phyloP scores from a whole-genome alignment of 768 basidiomycete species.

The Macrocybe gigantea region DNA sequence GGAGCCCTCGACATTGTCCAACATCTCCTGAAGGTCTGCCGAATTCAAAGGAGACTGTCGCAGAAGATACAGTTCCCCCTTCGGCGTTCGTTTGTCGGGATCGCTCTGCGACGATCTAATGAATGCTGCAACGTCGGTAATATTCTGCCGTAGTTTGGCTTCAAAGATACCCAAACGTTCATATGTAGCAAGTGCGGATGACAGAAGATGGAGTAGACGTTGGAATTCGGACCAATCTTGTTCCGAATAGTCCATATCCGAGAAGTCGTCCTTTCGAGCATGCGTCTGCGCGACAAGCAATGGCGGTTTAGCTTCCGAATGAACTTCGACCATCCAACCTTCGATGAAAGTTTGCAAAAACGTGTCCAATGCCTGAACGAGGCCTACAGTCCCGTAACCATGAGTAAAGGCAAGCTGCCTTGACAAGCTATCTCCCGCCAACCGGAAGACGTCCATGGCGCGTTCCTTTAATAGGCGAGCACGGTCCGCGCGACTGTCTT shows the following conservation, averaged over 20 bases:
- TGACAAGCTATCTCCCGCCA: conserved; percentile 74
- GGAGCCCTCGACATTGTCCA: conserved; percentile 27
- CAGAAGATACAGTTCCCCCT: conserved; percentile 68
- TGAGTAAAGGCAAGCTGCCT: conserved; percentile 81
- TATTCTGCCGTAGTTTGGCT: conserved; percentile 49
- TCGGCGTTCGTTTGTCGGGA: conserved; percentile 48
- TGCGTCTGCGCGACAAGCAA: conserved; percentile 20
- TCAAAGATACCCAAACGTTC: conserved; percentile 71
- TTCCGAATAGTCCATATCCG: conserved; percentile 79
- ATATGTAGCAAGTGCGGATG: conserved; percentile 68
- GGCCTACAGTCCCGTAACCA: conserved; percentile 75
- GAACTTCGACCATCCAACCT: conserved; percentile 49
- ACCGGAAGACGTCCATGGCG: conserved; percentile 65
- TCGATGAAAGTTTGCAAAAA: conserved; percentile 70
- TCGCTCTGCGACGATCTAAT: conserved; percentile 55
- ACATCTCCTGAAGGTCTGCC: conserved; percentile 58
- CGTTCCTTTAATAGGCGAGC: conserved; percentile 71
- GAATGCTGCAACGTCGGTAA: conserved; percentile 53
- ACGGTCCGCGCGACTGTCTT: conserved; percentile 33
- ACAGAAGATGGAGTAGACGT: conserved; percentile 72
- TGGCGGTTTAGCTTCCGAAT: conserved; percentile 22
- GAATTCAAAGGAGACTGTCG: conserved; percentile 85
- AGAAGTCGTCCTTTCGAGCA: conserved; percentile 52
- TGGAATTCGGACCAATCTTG: conserved; percentile 91
- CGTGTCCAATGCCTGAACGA: conserved; percentile 69